These are phyloP conservation scores for Endocarpon pusillum DNA, from an alignment of 495 filamentous ascomycete species.

Conservation along the genomic window DNA sequence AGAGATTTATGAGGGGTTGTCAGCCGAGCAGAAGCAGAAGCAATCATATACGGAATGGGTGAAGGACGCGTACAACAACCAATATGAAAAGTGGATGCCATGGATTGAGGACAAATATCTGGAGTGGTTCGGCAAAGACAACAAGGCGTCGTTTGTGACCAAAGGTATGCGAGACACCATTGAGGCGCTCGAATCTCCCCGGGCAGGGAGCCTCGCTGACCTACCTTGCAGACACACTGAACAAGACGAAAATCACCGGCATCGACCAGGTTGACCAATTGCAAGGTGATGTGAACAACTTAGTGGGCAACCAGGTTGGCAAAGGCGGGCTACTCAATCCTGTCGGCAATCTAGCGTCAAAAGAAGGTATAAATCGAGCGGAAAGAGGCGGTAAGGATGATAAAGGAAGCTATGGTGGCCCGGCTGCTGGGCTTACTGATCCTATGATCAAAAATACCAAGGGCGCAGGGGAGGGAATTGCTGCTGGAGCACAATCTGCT, in stretches of 20 bases:
- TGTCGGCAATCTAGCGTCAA: constrained; percentile 38
- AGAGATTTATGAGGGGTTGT: too few species aligned
- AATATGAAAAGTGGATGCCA: constrained; percentile 58
- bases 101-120: constrained; percentile 61
- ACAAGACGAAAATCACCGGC: constrained; percentile 48
- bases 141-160: constrained; percentile 48
- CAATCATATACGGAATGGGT: constrained; percentile 33
- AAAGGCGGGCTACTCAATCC: constrained; percentile 44
- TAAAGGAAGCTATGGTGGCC: constrained; percentile 27
- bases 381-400: constrained; percentile 47
- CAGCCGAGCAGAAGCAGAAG: constrained; percentile 9
- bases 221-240: constrained; percentile 44
- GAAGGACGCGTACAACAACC: constrained; percentile 39
- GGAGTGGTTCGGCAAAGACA: constrained; percentile 52
- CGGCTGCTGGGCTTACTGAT: too few species aligned
- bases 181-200: too few species aligned
- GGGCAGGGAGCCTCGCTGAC: too few species aligned
- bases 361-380: constrained; percentile 45
- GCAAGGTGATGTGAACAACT: constrained; percentile 42
- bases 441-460: not conserved
- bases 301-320: constrained; percentile 41
- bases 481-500: constrained; percentile 3
- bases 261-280: constrained; percentile 41
- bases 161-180: constrained; percentile 42
- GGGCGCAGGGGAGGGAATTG: constrained; percentile 1